Conservation (phyloP, 176 grass and related monocot species). For the Thinopyrum elongatum region DNA sequence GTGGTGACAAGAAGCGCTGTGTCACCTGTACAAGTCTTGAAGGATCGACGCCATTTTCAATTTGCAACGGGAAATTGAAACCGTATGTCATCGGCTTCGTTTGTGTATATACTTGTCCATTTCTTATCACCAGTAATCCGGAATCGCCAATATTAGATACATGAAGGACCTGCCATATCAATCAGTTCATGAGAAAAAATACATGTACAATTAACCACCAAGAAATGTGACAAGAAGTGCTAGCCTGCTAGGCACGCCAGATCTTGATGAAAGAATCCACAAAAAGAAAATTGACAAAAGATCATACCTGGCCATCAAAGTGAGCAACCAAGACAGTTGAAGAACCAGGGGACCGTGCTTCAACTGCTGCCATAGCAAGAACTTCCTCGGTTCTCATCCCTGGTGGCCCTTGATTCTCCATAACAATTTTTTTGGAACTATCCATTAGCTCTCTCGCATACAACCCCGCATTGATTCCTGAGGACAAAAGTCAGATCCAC, state of each 20-base stretch:
- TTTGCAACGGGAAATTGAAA: constrained; percentile 98
- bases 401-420: constrained; percentile 44
- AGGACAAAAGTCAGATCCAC: background rate
- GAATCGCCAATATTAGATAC: constrained; percentile 93
- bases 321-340: constrained; percentile 95
- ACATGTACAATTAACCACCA: background rate
- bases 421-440: constrained; percentile 57
- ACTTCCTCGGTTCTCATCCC: constrained; percentile 58
- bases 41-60: constrained; percentile 91
- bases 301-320: constrained; percentile 74
- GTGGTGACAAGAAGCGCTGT: background rate
- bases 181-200: background rate
- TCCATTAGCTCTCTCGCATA: constrained; percentile 95
- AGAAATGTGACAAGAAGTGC: background rate
- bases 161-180: constrained; percentile 60
- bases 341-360: constrained; percentile 77
- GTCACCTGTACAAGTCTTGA: constrained; percentile 73
- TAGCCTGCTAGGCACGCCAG: background rate
- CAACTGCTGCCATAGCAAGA: constrained; percentile 61
- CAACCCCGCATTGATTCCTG: constrained; percentile 90
- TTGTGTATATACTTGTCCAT: constrained; percentile 63
- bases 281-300: background rate
- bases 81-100: constrained; percentile 93
- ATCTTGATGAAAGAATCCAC: background rate
- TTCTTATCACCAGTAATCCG: constrained; percentile 88